These are phyloP conservation scores for Starmerella bombi DNA, from an alignment of 805 yeast genomes.

Conservation along the genomic window DNA sequence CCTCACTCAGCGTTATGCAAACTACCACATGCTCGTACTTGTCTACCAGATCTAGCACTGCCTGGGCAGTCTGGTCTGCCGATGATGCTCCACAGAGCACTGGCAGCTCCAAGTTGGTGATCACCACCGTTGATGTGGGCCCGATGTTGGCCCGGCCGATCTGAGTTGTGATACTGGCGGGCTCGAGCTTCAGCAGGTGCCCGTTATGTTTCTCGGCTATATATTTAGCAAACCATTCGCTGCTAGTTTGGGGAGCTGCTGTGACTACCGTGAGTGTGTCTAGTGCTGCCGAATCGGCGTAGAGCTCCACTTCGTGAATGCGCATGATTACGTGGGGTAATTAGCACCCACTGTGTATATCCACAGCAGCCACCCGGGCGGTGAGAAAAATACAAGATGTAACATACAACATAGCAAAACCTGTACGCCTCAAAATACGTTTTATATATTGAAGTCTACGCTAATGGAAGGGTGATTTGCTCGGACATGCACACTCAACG, in stretches of 20 bases:
- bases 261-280: slow-evolving; percentile 18
- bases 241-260: slow-evolving; percentile 22
- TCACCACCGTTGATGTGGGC: slow-evolving; percentile 5
- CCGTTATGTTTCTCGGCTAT: slow-evolving; percentile 3
- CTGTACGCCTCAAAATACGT: too few species aligned
- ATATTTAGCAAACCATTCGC: slow-evolving; percentile 17
- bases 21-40: slow-evolving; percentile 27
- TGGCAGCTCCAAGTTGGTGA: slow-evolving; percentile 9
- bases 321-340: slow-evolving; percentile 3
- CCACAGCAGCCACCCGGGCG: too few species aligned
- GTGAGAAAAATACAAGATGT: too few species aligned
- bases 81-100: slow-evolving; percentile 9
- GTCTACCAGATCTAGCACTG: slow-evolving; percentile 28
- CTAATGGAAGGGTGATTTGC: too few species aligned
- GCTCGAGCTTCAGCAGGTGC: slow-evolving; percentile 1
- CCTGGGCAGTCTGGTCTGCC: slow-evolving; percentile 29
- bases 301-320: slow-evolving; percentile 9
- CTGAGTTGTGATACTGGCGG: neutral
- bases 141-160: neutral
- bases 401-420: too few species aligned
- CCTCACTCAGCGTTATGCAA: slow-evolving; percentile 30
- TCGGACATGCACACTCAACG: too few species aligned
- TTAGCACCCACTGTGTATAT: too few species aligned
- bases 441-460: too few species aligned
- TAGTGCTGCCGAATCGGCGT: neutral